Evolutionary conservation across 2,329 filamentous ascomycete genomes (phyloP), one percentile per base, ranked within the genome.

Genomic region (Fusarium nurragi): DNA sequence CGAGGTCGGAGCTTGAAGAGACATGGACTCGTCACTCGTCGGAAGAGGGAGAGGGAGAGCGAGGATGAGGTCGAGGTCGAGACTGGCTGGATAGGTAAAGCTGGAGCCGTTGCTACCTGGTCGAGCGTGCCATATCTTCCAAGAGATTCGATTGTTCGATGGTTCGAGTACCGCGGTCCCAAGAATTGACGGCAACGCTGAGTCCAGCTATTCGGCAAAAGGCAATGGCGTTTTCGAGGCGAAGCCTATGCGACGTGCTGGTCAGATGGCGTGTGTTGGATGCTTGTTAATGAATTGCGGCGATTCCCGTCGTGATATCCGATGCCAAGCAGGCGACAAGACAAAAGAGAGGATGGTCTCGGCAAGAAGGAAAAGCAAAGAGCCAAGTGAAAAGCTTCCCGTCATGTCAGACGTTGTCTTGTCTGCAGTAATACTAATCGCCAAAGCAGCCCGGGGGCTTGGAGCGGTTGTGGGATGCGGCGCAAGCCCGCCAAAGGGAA

Each of bases 101-200:
- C 51, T 61, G 28, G 54, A 57, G 44, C 40, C 49, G 57, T 55
- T 49, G 40, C 57, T 61, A 61, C 49, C 50, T 57, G 18, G 41
- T 49, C 54, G 56, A 51, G 61, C 43, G 52, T 55, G 61, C 68
- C 70, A 72, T 72, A 57, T 67, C 65, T 65, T 69, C n/a, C 12
- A 19, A 46, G 41, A 36, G 26, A 37, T 52, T 30, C 21, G 47
- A 43, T 22, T 30, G 23, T 22, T 50, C 21, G 47, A 43, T 22
- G 30, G 23, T 22, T 50, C 19, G 32, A 45, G 26, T 50, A 36
- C 44, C 25, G 26, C 34, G 22, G 40, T 28, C 49, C 14, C 28
- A 38, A 19, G 50, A 43, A 41, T 59, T 22, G 21, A 18, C 21
- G 26, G 25, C 36, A 6, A 23, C 10, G 36, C 28, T 19, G 26